These are phyloP conservation scores for Arthrobotrys conoides DNA, from an alignment of 2,329 filamentous ascomycete species.

Conservation along the genomic window DNA sequence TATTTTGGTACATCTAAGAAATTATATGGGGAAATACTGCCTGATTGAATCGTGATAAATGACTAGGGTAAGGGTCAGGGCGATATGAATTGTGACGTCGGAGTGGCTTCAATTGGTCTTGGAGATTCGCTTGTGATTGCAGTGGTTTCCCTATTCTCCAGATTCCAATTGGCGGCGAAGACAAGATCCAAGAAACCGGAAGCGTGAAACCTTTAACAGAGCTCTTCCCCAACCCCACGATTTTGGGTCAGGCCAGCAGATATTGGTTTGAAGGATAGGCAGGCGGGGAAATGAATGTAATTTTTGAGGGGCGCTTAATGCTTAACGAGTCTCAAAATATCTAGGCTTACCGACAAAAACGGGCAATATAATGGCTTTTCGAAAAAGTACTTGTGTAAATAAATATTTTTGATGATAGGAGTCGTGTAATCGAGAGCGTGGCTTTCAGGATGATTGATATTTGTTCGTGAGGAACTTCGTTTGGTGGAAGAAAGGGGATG, in stretches of 20 bases:
- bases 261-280: background rate
- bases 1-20: background rate
- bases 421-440: background rate
- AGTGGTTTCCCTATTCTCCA: conserved; percentile 23
- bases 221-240: background rate
- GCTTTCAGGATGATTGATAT: background rate
- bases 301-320: conserved; percentile 53
- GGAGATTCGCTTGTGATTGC: conserved; percentile 33
- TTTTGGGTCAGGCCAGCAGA: background rate
- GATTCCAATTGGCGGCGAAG: conserved; percentile 32
- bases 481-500: conserved; percentile 13
- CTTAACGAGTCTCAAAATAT: conserved; percentile 50
- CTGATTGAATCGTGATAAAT: conserved; percentile 14
- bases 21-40: background rate
- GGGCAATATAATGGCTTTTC: background rate
- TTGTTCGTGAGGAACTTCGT: conserved; percentile 3
- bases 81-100: conserved; percentile 46
- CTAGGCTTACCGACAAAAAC: conserved; percentile 22
- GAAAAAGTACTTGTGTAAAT: background rate
- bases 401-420: background rate
- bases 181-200: background rate
- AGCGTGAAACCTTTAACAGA: conserved; percentile 7
- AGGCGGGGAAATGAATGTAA: conserved; percentile 53
- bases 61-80: conserved; percentile 4
- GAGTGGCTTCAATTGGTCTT: conserved; percentile 49